Conservation (phyloP, 495 filamentous ascomycete genomes). For the Hypoxylon trugodes region DNA sequence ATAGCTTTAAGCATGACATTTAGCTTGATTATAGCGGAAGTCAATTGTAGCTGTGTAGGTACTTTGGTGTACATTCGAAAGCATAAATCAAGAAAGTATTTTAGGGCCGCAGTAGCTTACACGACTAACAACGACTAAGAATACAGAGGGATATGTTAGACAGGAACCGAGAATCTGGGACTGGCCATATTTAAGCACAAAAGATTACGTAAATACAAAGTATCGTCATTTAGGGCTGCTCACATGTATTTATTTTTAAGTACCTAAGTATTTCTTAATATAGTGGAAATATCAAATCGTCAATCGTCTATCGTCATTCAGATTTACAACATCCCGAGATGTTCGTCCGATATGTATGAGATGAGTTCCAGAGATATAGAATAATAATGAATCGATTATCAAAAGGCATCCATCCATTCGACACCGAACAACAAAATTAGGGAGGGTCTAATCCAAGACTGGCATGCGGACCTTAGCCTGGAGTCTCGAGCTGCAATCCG, state of each 20-base stretch:
- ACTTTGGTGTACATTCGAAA: conserved; percentile 10
- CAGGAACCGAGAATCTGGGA: conserved; percentile 38
- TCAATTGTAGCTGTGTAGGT: conserved; percentile 7
- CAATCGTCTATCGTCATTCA: conserved; percentile 1
- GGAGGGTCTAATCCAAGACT: conserved; percentile 14
- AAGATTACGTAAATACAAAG: conserved; percentile 24
- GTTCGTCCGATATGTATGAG: conserved; percentile 4
- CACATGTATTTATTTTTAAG: no score
- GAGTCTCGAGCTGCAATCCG: conserved; percentile 23
- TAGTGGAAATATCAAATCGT: neutral
- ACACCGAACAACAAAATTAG: neutral
- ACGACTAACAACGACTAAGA: conserved; percentile 19
- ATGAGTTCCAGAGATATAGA: neutral
- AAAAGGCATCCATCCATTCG: conserved; percentile 12
- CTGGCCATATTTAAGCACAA: conserved; percentile 14
- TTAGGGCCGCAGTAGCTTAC: conserved; percentile 21
- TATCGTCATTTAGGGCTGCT: conserved; percentile 28
- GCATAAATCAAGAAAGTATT: conserved; percentile 26
- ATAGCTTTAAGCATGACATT: no score
- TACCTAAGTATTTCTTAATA: no score
- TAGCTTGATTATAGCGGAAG: no score
- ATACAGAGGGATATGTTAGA: conserved; percentile 13
- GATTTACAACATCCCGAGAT: neutral
- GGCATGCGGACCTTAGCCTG: conserved; percentile 25
- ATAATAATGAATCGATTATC: conserved; percentile 9